Evolutionary conservation across 768 basidiomycete species (phyloP), one percentile per base, ranked within the genome.

Genomic region (Termitomyces sp.): DNA sequence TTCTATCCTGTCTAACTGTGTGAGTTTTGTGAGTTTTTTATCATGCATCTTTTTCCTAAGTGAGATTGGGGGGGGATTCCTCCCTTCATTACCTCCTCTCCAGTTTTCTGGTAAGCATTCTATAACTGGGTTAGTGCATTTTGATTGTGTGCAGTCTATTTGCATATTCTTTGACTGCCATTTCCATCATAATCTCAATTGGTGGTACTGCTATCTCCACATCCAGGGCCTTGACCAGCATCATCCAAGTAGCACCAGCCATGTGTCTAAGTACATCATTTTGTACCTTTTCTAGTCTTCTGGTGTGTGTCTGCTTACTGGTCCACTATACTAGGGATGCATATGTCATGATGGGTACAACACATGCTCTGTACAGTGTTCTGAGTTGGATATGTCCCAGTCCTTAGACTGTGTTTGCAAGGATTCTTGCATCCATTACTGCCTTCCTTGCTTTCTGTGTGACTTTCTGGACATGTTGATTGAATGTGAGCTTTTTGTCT

Each of bases 141-240:
- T 39, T 0, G n/a, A 71, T 66, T 57, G 67, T 69, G 61, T 72
- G 69, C 47, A 71, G 59, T 1, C 66, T 57, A 27, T 69, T 68
- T 0, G 63, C 68, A 11, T 61, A 59, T 2, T 63, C 22, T 41
- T 20, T 7, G 1, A 18, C 16, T 16, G 6, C 13, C 16, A 39
- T 15, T 1, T 39, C 37, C 3, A 16, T 12, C 6, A 6, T 39
- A 4, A 39, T 15, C 2, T 55, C 36, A 3, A 73, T 64, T 4
- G 75, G 76, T 0, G 71, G 69, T 16, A 74, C 66, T 0, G 71
- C 64, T 0, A 73, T 69, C 44, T 75, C 72, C 11, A 76, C 60
- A 51, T 74, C 66, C 3, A 76, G 62, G 0, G 73, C 74, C 0
- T 55, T 33, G 2, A 66, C 68, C 1, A 69, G 72, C 1, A 71